Evolutionary conservation across 2,329 filamentous ascomycete genomes (phyloP).

Genomic region (Calonectria honghensis): DNA sequence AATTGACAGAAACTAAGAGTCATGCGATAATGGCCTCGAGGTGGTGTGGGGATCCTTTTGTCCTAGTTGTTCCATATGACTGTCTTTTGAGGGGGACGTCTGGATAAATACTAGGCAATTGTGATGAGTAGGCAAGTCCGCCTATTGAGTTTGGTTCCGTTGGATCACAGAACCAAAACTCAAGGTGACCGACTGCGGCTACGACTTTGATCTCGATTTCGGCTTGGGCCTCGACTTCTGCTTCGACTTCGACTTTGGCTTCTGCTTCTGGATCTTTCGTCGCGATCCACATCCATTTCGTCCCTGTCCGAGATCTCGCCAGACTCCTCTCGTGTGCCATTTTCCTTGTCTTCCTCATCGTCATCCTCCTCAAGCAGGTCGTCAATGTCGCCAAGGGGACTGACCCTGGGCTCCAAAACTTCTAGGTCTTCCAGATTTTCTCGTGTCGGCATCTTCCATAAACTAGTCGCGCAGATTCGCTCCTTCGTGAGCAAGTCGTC

Average conservation of each 20-base stretch:
- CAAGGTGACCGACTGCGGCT: constrained; percentile 57
- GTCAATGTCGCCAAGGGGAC: constrained; percentile 87
- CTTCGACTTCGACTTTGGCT: constrained; percentile 45
- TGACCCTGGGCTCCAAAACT: constrained; percentile 88
- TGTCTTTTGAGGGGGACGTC: neutral
- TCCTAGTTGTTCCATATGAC: neutral
- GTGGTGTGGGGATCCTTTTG: neutral
- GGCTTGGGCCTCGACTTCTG: constrained; percentile 37
- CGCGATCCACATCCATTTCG: constrained; percentile 64
- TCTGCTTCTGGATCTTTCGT: constrained; percentile 50
- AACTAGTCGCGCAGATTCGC: constrained; percentile 90
- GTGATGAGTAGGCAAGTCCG: neutral
- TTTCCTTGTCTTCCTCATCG: constrained; percentile 66
- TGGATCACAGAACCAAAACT: neutral
- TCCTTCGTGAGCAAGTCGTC: constrained; percentile 94
- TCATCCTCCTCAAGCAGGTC: constrained; percentile 79
- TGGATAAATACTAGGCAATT: neutral
- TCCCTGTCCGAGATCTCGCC: constrained; percentile 61
- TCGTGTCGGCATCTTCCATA: constrained; percentile 92
- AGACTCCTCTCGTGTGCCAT: constrained; percentile 62
- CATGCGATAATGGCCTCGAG: neutral
- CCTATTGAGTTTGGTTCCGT: neutral
- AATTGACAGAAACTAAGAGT: neutral
- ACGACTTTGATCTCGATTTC: constrained; percentile 31
- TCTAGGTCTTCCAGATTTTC: constrained; percentile 92